phyloP scores from a whole-genome alignment of 1,284 basidiomycete species.

The Mycena citricolor region DNA sequence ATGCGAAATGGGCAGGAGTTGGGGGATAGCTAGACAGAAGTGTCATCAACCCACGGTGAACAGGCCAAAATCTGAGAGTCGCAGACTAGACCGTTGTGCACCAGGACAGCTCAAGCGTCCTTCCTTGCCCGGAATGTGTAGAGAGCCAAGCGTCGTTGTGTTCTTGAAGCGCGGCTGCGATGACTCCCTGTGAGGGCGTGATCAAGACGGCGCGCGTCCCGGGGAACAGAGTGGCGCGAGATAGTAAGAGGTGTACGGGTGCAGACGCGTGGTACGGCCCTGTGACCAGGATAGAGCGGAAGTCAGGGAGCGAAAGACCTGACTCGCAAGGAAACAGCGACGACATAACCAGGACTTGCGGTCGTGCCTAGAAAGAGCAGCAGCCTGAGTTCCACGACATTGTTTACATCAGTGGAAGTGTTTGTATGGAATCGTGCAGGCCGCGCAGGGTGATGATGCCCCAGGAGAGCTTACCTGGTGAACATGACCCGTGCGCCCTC shows the following conservation, averaged over 20 bases:
- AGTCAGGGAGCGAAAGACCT: slow-evolving; percentile 42
- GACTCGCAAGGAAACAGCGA: slow-evolving; percentile 42
- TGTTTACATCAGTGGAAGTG: too few relatives aligned
- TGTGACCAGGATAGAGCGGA: slow-evolving; percentile 49
- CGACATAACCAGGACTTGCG: too few relatives aligned
- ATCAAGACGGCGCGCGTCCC: slow-evolving; percentile 47
- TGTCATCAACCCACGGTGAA: too few relatives aligned
- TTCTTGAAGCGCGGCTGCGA: slow-evolving; percentile 43
- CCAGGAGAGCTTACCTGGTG: too few relatives aligned
- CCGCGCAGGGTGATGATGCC: too few relatives aligned
- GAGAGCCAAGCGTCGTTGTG: slow-evolving; percentile 59
- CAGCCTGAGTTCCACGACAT: too few relatives aligned
- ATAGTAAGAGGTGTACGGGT: slow-evolving; percentile 57
- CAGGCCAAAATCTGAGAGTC: slow-evolving; percentile 8
- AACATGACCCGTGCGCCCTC: too few relatives aligned
- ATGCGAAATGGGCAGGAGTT: slow-evolving; percentile 54
- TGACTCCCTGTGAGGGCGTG: slow-evolving; percentile 45
- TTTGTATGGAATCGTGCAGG: too few relatives aligned
- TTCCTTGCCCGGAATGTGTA: slow-evolving; percentile 45
- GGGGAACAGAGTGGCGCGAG: slow-evolving; percentile 37
- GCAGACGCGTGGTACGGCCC: slow-evolving; percentile 56
- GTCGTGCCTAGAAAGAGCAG: too few relatives aligned
- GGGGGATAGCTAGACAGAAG: slow-evolving; percentile 76
- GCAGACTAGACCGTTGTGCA: slow-evolving; percentile 58
- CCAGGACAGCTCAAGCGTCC: slow-evolving; percentile 39